These are phyloP conservation scores for Chaetomiaceae sp. DNA, from an alignment of 2,329 filamentous ascomycete genomes.

Conservation along the genomic window DNA sequence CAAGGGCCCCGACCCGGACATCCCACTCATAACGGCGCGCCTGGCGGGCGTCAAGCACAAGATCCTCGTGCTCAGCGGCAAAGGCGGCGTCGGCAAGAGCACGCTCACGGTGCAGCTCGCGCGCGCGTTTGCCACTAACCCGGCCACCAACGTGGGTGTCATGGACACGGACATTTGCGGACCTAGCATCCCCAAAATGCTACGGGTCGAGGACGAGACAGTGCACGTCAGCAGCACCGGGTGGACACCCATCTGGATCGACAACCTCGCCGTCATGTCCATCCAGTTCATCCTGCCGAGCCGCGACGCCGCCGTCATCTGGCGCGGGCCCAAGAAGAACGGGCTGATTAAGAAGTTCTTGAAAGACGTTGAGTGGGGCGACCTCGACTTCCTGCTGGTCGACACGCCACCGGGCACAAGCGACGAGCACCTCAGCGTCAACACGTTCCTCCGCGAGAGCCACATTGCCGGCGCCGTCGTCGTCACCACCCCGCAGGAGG, in stretches of 20 bases:
- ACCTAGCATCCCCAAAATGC: constrained; percentile 96
- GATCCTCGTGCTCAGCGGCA: constrained; percentile 85
- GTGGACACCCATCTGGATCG: constrained; percentile 94
- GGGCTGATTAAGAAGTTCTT: constrained; percentile 96
- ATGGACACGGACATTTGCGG: constrained; percentile 99
- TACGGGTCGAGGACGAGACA: constrained; percentile 90
- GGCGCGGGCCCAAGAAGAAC: constrained; percentile 97
- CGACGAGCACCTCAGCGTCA: constrained; percentile 93
- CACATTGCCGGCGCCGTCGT: constrained; percentile 91
- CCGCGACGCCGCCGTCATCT: constrained; percentile 91
- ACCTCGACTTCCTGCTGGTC: constrained; percentile 85
- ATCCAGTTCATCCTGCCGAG: constrained; percentile 98
- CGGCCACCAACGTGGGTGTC: constrained; percentile 74
- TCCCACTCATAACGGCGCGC: constrained; percentile 78
- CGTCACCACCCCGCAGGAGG: constrained; percentile 92
- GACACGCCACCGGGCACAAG: constrained; percentile 94
- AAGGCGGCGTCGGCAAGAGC: constrained; percentile 89
- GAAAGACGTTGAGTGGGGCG: constrained; percentile 97
- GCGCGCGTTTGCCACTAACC: constrained; percentile 80
- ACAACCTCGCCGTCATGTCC: constrained; percentile 93
- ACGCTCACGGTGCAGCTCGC: constrained; percentile 86
- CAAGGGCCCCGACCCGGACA: constrained; percentile 92
- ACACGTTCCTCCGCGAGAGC: constrained; percentile 81
- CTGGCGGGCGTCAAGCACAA: constrained; percentile 82
- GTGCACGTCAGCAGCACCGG: constrained; percentile 85